These are phyloP conservation scores for Rehmannia glutinosa DNA, from an alignment of 257 asterid genomes.

Conservation along the genomic window DNA sequence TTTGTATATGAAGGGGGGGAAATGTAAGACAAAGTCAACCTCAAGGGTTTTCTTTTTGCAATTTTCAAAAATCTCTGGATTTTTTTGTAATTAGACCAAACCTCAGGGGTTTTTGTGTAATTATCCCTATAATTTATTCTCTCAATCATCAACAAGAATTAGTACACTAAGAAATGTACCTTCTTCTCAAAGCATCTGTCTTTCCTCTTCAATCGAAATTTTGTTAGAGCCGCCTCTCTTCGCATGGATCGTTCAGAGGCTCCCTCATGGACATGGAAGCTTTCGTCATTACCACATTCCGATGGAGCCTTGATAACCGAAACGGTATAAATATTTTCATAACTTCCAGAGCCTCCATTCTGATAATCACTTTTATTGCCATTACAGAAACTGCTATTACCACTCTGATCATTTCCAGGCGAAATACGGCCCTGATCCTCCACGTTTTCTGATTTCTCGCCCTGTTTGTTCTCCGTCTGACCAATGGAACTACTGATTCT, in stretches of 20 bases:
- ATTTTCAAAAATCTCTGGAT: no score
- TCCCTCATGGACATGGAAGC: constrained; percentile 35
- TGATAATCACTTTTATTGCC: constrained; percentile 34
- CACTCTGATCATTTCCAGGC: constrained; percentile 56
- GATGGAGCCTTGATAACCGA: constrained; percentile 23
- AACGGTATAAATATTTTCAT: constrained; percentile 24
- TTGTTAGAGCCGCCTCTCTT: constrained; percentile 89
- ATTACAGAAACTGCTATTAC: constrained; percentile 51
- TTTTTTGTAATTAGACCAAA: no score
- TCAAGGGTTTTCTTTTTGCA: no score
- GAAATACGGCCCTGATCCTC: constrained; percentile 44
- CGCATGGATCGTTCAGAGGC: constrained; percentile 46
- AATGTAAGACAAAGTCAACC: no score
- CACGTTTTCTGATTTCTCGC: constrained; percentile 28
- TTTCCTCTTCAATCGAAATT: constrained; percentile 82
- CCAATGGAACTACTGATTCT: constrained; percentile 32
- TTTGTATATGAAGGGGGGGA: no score
- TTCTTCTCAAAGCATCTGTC: constrained; percentile 96
- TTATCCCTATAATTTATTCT: no score
- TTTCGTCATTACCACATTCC: constrained; percentile 52
- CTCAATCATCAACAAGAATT: no score
- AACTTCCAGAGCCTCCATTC: constrained; percentile 30
- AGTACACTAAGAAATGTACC: constrained; percentile 34
- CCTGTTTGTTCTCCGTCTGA: constrained; percentile 37
- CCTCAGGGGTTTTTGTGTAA: no score